phyloP scores from a whole-genome alignment of 129 eudicot genomes.

The Flaveria bidentis region DNA sequence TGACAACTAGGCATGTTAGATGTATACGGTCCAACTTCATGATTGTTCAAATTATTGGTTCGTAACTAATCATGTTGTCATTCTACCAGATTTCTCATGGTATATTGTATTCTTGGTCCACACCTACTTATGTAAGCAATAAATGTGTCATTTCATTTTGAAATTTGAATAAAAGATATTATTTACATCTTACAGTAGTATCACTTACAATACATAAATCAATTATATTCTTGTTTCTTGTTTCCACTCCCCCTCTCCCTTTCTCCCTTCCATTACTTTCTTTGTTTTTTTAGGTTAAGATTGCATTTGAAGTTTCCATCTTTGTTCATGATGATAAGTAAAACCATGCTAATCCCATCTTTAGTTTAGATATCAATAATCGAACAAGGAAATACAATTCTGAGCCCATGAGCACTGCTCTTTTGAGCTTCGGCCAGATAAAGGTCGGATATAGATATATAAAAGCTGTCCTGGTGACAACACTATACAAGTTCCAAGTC shows the following conservation, averaged over 20 bases:
- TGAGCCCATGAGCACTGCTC: constrained; percentile 8
- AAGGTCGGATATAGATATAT: not conserved
- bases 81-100: not conserved
- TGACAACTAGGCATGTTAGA: not conserved
- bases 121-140: not conserved
- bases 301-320: not conserved
- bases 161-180: not conserved
- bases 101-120: not conserved
- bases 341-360: constrained; percentile 3
- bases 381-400: not conserved
- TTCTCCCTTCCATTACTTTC: constrained; percentile 3
- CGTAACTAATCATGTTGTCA: not conserved
- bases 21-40: not conserved
- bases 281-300: constrained; percentile 8
- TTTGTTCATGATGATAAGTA: constrained; percentile 3
- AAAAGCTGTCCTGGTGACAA: constrained; percentile 4
- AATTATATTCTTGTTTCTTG: not conserved
- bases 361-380: not conserved
- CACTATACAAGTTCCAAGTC: not conserved
- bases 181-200: not conserved
- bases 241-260: constrained; percentile 19
- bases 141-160: not conserved
- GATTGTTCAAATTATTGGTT: constrained; percentile 3
- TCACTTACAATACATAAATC: not conserved
- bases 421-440: not conserved